Evolutionary conservation across 371 early-diverging fungal genomes (phyloP).

Genomic region (Chytridium lagenaria): DNA sequence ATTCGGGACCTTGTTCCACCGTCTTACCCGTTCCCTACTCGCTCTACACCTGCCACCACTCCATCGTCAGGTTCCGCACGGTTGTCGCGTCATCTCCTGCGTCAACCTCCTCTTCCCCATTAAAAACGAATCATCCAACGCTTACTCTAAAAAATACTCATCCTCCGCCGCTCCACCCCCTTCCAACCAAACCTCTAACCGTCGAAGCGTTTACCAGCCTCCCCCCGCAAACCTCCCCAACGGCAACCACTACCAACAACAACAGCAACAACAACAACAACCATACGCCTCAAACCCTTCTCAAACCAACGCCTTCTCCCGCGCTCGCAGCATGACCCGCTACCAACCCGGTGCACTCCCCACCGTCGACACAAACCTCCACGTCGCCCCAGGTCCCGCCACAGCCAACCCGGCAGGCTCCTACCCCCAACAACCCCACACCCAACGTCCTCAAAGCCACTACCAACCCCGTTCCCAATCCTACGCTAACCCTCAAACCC

Average conservation of each 20-base stretch:
- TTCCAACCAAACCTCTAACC: neutral
- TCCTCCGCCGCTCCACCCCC: neutral
- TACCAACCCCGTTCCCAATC: neutral
- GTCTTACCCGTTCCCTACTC: slow-evolving; percentile 3
- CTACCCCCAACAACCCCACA: neutral
- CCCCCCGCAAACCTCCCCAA: slow-evolving; percentile 13
- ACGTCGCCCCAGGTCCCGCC: neutral
- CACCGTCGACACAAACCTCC: neutral
- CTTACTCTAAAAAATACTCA: neutral
- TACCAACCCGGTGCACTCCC: neutral
- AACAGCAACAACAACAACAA: slow-evolving; percentile 9
- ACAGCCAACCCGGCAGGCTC: neutral
- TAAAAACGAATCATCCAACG: neutral
- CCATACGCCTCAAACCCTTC: too few species aligned
- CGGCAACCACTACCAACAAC: slow-evolving; percentile 2
- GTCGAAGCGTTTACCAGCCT: slow-evolving; percentile 8
- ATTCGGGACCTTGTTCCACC: slow-evolving; percentile 28
- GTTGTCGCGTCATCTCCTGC: slow-evolving; percentile 7
- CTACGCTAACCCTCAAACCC: neutral
- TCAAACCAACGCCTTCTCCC: slow-evolving; percentile 3
- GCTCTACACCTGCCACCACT: neutral
- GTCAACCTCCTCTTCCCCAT: neutral
- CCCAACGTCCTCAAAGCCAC: neutral
- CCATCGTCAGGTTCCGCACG: neutral
- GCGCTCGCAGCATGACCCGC: neutral